Conservation (phyloP, 257 asterid genomes). For the Nyctanthes arbortristis region DNA sequence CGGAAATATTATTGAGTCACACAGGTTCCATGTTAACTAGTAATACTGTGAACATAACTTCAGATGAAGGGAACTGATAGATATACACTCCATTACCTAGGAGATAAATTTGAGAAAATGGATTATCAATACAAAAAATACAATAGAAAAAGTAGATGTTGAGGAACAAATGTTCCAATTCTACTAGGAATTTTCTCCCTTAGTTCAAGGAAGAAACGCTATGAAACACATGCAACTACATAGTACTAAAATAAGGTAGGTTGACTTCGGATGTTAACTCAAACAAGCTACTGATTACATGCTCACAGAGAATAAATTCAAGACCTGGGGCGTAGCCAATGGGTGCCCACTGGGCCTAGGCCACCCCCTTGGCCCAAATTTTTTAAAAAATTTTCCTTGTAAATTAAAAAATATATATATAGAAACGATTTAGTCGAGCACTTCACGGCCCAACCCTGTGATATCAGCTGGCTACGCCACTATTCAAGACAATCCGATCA, state of each 20-base stretch:
- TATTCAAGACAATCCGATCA: too few species aligned
- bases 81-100: neutral
- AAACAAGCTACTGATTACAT: neutral
- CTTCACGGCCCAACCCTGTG: too few species aligned
- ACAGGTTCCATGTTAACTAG: neutral
- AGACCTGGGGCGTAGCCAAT: too few species aligned
- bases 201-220: neutral
- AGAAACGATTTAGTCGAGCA: too few species aligned
- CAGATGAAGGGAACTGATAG: neutral
- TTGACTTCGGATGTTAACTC: neutral
- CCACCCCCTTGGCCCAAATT: too few species aligned
- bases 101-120: neutral
- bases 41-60: neutral
- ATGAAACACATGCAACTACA: neutral
- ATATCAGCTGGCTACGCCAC: too few species aligned
- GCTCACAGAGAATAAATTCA: neutral
- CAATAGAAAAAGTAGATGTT: neutral
- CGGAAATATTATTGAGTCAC: neutral
- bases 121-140: neutral
- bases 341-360: too few species aligned
- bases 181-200: neutral
- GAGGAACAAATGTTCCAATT: neutral
- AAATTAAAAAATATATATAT: too few species aligned
- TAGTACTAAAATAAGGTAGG: neutral
- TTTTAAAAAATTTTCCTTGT: too few species aligned